These are phyloP conservation scores for Eremothecium sinecaudum DNA, from an alignment of 1,139 yeast genomes.

Conservation along the genomic window DNA sequence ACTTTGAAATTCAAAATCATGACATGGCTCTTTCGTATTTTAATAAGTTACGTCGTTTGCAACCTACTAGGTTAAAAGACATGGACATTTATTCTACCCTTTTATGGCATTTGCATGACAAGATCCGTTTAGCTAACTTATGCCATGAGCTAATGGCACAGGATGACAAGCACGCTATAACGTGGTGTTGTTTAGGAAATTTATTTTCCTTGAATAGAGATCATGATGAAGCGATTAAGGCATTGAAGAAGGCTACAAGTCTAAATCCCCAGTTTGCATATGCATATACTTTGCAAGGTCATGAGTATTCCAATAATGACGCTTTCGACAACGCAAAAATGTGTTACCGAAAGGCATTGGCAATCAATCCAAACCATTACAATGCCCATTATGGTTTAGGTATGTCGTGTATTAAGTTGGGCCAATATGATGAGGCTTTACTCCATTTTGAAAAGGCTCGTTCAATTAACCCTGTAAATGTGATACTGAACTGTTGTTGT, in stretches of 20 bases:
- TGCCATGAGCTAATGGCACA: slow-evolving; percentile 74
- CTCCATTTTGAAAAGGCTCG: slow-evolving; percentile 82
- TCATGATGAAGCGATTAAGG: slow-evolving; percentile 82
- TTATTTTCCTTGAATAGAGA: slow-evolving; percentile 75
- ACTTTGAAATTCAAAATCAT: slow-evolving; percentile 83
- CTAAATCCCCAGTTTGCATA: slow-evolving; percentile 69
- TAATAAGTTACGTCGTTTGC: slow-evolving; percentile 50
- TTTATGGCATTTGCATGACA: slow-evolving; percentile 86
- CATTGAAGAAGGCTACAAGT: slow-evolving; percentile 72
- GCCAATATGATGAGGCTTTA: slow-evolving; percentile 77
- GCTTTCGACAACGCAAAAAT: slow-evolving; percentile 85
- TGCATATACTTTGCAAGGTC: slow-evolving; percentile 90
- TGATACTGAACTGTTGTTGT: slow-evolving; percentile 81
- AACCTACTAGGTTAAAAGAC: slow-evolving; percentile 74
- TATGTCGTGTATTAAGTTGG: slow-evolving; percentile 82
- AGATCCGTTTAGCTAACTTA: slow-evolving; percentile 66
- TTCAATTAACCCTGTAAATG: slow-evolving; percentile 81
- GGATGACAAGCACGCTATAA: slow-evolving; percentile 58
- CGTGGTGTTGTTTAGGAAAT: slow-evolving; percentile 93
- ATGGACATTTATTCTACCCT: slow-evolving; percentile 89
- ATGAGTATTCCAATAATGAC: slow-evolving; percentile 81
- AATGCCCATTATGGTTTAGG: slow-evolving; percentile 96
- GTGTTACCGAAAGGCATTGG: slow-evolving; percentile 68
- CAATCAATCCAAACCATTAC: slow-evolving; percentile 74
- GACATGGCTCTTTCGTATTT: slow-evolving; percentile 64